phyloP scores from a whole-genome alignment of 1,284 basidiomycete genomes.

The Leucoagaricus sp. region DNA sequence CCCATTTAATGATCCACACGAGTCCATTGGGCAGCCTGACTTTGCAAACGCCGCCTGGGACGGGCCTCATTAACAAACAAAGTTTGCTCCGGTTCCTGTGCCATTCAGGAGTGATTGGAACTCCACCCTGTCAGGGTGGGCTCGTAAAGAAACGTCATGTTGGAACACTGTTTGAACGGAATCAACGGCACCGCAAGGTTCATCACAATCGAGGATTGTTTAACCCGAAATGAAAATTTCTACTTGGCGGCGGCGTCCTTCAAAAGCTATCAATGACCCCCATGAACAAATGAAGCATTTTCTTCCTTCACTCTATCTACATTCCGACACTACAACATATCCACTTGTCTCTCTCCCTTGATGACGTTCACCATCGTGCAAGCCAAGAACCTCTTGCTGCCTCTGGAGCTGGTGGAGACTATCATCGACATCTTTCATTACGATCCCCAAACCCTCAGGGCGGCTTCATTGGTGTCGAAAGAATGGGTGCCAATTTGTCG shows the following conservation, averaged over 20 bases:
- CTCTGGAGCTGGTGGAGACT: constrained; percentile 10
- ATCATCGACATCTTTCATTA: constrained; percentile 4
- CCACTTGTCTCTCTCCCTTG: not conserved
- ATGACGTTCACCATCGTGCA: not conserved
- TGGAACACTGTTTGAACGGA: no score
- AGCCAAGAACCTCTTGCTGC: not conserved
- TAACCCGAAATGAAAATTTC: constrained; percentile 10
- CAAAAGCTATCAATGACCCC: constrained; percentile 10
- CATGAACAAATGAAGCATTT: not conserved
- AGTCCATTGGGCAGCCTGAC: not conserved
- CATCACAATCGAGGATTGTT: not conserved
- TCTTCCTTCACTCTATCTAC: not conserved
- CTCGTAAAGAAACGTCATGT: not conserved
- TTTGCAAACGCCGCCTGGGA: constrained; percentile 1
- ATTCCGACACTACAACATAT: not conserved
- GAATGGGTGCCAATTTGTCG: constrained; percentile 10
- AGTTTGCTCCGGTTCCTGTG: not conserved
- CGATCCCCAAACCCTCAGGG: constrained; percentile 8
- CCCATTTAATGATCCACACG: not conserved
- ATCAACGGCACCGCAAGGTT: not conserved
- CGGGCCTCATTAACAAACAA: not conserved
- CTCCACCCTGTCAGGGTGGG: constrained; percentile 6
- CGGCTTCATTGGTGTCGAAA: constrained; percentile 4
- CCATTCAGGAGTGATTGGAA: constrained; percentile 9
- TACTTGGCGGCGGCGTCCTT: constrained; percentile 9